A percentile compares a stretch with the other conserved stretches of the same genome.
phyloP scores from a whole-genome alignment of 371 early-diverging fungal species.

The Rhizopus delemar region DNA sequence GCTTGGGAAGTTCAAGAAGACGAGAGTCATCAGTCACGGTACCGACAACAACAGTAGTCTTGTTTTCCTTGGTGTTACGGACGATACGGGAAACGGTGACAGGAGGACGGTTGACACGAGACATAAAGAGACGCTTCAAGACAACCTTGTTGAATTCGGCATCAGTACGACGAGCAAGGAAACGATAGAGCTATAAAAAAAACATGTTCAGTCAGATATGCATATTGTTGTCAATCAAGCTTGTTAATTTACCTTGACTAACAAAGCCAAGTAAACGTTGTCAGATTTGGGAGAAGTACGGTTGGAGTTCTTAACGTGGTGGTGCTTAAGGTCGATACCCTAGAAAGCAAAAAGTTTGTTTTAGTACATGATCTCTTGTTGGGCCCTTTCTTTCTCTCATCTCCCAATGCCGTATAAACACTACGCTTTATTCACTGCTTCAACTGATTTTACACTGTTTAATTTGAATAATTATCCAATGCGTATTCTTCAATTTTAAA shows the following conservation, averaged over 20 bases:
- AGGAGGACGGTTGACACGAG: constrained; percentile 90
- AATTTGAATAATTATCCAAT: too few species aligned
- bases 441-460: not conserved
- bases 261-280: constrained; percentile 92
- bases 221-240: too few species aligned
- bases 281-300: constrained; percentile 86
- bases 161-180: constrained; percentile 96
- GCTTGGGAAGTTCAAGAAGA: constrained; percentile 85
- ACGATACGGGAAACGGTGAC: constrained; percentile 73
- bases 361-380: not conserved
- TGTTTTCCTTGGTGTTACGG: constrained; percentile 61
- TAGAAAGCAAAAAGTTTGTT: constrained; percentile 18
- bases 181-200: constrained; percentile 83
- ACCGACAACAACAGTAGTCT: constrained; percentile 86
- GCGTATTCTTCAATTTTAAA: too few species aligned
- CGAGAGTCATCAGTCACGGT: constrained; percentile 94
- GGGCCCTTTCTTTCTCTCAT: not conserved
- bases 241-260: constrained; percentile 73
- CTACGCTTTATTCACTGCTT: not conserved
- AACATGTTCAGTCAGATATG: constrained; percentile 6
- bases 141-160: constrained; percentile 96
- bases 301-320: constrained; percentile 91
- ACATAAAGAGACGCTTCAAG: constrained; percentile 96
- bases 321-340: constrained; percentile 96
- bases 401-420: constrained; percentile 2